Conservation (phyloP, 441 rosid species). For the Populus hybrid region DNA sequence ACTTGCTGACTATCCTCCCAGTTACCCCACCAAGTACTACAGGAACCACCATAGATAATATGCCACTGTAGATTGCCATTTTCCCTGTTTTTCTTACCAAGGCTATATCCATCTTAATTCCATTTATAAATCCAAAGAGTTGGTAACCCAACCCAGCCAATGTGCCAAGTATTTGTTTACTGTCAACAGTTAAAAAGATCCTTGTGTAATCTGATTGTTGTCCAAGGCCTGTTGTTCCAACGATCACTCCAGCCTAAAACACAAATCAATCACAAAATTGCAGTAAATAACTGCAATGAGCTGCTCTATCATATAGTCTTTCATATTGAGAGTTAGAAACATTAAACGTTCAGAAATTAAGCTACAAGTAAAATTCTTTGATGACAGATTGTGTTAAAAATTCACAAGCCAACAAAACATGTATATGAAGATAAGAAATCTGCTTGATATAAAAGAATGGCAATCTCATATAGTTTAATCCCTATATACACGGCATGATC, state of each 20-base stretch:
- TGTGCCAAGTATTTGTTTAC: not conserved
- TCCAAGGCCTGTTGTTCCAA: not conserved
- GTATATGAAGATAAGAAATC: not conserved
- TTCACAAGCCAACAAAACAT: not conserved
- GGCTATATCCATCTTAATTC: not conserved
- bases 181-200: not conserved
- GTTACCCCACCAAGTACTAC: not conserved
- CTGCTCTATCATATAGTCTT: not conserved
- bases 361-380: not conserved
- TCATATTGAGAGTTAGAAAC: not conserved
- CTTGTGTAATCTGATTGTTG: not conserved
- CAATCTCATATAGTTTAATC: not conserved
- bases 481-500: not conserved
- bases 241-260: not conserved
- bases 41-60: conserved; percentile 35
- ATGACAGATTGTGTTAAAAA: not conserved
- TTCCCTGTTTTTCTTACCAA: not conserved
- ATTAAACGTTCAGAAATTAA: not conserved
- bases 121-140: not conserved
- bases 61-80: conserved; percentile 24
- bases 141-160: not conserved
- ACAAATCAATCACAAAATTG: not conserved
- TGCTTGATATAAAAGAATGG: not conserved
- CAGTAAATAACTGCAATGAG: not conserved
- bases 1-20: not conserved